Conservation (phyloP, 2,329 filamentous ascomycete genomes). For the Leptoxyphium fumago region DNA sequence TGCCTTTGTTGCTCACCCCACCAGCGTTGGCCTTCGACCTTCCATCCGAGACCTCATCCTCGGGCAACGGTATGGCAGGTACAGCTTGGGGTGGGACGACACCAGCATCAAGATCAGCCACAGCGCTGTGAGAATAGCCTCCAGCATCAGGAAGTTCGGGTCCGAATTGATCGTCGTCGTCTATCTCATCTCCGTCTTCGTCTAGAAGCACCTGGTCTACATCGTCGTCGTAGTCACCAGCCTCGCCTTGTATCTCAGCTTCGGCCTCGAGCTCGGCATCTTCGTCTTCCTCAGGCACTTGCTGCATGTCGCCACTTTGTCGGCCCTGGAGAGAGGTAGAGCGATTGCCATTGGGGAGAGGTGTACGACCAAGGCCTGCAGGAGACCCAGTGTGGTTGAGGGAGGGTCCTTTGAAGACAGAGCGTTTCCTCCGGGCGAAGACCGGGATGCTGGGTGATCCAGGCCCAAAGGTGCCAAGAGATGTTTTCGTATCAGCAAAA, state of each 20-base stretch:
- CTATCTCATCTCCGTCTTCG: slow-evolving; percentile 12
- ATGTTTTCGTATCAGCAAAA: slow-evolving; percentile 12
- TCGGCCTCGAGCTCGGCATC: slow-evolving; percentile 11
- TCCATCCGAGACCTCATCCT: slow-evolving; percentile 6
- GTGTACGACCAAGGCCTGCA: slow-evolving; percentile 9
- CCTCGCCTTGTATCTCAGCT: slow-evolving; percentile 8
- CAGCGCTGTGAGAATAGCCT: background rate
- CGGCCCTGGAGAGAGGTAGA: slow-evolving; percentile 50
- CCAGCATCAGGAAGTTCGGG: slow-evolving; percentile 7
- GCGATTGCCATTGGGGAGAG: slow-evolving; percentile 8
- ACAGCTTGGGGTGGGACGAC: background rate
- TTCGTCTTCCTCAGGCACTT: slow-evolving; percentile 25
- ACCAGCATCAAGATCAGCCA: background rate
- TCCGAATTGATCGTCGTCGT: slow-evolving; percentile 16
- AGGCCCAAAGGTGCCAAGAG: slow-evolving; percentile 29
- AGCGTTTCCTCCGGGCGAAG: slow-evolving; percentile 70
- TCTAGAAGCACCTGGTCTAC: slow-evolving; percentile 2
- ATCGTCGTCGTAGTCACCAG: slow-evolving; percentile 1
- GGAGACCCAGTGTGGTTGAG: slow-evolving; percentile 34
- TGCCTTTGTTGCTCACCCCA: background rate
- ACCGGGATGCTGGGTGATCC: slow-evolving; percentile 47
- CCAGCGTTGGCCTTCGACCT: slow-evolving; percentile 2
- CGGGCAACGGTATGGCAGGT: background rate
- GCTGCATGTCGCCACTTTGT: slow-evolving; percentile 60
- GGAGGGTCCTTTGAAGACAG: slow-evolving; percentile 62